A percentile compares a stretch with the other conserved stretches of the same genome.
Conservation (phyloP, 2,329 filamentous ascomycete species). For the Septoria linicola region DNA sequence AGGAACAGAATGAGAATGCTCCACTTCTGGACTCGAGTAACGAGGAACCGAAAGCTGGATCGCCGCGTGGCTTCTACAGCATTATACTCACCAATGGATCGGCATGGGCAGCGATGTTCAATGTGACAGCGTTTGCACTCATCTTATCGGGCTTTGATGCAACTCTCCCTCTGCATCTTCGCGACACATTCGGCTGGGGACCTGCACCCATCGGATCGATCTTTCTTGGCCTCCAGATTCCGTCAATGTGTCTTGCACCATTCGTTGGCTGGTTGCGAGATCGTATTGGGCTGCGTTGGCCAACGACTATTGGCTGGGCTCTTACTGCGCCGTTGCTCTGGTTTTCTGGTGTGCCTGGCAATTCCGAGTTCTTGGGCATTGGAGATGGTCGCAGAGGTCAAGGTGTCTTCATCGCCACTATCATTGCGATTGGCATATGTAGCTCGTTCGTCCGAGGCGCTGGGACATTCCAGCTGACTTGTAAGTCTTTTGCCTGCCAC, state of each 20-base stretch:
- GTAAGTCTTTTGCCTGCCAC: constrained; percentile 4
- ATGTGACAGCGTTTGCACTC: constrained; percentile 18
- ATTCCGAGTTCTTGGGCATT: constrained; percentile 18
- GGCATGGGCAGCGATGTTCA: constrained; percentile 16
- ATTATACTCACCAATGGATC: constrained; percentile 16
- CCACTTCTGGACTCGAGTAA: constrained; percentile 5
- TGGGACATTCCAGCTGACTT: constrained; percentile 23
- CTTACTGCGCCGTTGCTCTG: constrained; percentile 20
- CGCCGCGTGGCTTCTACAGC: constrained; percentile 15
- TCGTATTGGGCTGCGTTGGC: constrained; percentile 21
- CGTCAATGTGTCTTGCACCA: constrained; percentile 21
- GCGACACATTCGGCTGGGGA: constrained; percentile 21
- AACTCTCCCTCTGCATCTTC: constrained; percentile 22
- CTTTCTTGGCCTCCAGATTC: constrained; percentile 24
- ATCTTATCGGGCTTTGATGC: constrained; percentile 24
- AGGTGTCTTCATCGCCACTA: constrained; percentile 19
- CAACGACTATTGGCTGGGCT: constrained; percentile 22
- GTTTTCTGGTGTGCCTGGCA: constrained; percentile 24
- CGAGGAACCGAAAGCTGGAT: neutral
- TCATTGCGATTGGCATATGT: constrained; percentile 20
- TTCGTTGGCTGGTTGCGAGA: constrained; percentile 24
- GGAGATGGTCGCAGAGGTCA: constrained; percentile 14
- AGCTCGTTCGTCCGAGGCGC: constrained; percentile 19
- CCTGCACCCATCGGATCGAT: constrained; percentile 18
- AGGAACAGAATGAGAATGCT: constrained; percentile 1